Evolutionary conservation across 495 filamentous ascomycete genomes (phyloP).

Genomic region (Talaromyces trachyspermus): DNA sequence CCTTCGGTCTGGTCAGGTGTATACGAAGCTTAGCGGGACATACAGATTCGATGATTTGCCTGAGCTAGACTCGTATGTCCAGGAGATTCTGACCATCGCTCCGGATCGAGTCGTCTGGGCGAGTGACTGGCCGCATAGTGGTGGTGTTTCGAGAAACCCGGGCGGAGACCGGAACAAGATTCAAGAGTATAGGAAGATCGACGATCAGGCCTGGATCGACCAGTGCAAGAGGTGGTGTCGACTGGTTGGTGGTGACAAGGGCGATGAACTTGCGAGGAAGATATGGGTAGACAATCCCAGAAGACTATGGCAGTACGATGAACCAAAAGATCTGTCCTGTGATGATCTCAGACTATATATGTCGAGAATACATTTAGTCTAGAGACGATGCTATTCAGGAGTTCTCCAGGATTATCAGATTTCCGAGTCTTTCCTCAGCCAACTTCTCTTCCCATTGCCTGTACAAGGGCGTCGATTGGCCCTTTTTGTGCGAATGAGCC

Average conservation of each 20-base stretch:
- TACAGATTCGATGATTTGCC: neutral
- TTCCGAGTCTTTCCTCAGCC: too few relatives aligned
- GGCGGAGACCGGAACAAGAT: neutral
- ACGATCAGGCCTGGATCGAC: neutral
- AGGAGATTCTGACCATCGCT: neutral
- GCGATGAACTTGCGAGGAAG: neutral
- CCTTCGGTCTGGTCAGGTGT: neutral
- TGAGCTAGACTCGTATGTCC: neutral
- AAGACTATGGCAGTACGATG: neutral
- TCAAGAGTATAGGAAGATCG: neutral
- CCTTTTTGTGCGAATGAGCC: too few relatives aligned
- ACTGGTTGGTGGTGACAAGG: too few relatives aligned
- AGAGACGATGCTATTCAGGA: too few relatives aligned
- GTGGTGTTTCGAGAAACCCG: neutral
- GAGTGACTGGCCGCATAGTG: neutral
- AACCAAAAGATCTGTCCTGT: too few relatives aligned
- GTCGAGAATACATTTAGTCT: too few relatives aligned
- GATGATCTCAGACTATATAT: too few relatives aligned
- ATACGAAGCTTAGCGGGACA: neutral
- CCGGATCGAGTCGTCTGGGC: neutral
- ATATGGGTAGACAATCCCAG: neutral
- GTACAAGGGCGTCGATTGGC: too few relatives aligned
- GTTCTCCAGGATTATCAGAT: too few relatives aligned
- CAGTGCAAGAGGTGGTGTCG: neutral
- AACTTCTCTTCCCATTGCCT: too few relatives aligned